Conservation (phyloP, 352 stramenopile species). For the Thalassiosira mediterranea region DNA sequence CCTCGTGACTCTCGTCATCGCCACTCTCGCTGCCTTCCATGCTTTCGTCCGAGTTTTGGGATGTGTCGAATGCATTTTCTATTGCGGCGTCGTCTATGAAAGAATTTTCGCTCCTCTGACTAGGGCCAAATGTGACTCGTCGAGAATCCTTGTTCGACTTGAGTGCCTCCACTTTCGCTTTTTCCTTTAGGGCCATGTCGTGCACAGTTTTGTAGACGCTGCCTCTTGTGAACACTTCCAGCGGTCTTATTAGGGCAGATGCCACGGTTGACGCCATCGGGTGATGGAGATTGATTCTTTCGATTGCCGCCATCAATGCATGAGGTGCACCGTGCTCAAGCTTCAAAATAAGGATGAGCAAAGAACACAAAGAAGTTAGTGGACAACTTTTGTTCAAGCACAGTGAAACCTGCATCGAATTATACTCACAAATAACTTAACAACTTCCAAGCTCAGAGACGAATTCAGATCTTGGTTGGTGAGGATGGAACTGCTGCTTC, state of each 20-base stretch:
- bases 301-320: slow-evolving; percentile 73
- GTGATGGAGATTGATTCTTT: slow-evolving; percentile 76
- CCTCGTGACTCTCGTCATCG: slow-evolving; percentile 18
- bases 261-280: slow-evolving; percentile 65
- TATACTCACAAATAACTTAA: too few species aligned
- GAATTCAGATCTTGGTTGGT: slow-evolving; percentile 63
- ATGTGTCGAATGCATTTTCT: slow-evolving; percentile 47
- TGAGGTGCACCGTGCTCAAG: slow-evolving; percentile 75
- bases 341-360: slow-evolving; percentile 55
- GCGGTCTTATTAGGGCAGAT: slow-evolving; percentile 66
- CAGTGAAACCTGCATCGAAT: too few species aligned
- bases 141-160: slow-evolving; percentile 47
- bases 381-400: too few species aligned
- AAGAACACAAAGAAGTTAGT: neutral
- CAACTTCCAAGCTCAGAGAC: slow-evolving; percentile 74
- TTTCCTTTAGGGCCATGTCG: slow-evolving; percentile 73
- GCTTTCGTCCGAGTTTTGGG: slow-evolving; percentile 6
- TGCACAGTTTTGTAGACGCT: slow-evolving; percentile 69
- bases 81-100: slow-evolving; percentile 12
- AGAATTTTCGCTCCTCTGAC: slow-evolving; percentile 30
- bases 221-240: slow-evolving; percentile 81
- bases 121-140: slow-evolving; percentile 50
- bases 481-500: slow-evolving; percentile 41
- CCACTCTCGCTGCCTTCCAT: slow-evolving; percentile 27
- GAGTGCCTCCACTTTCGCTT: slow-evolving; percentile 28